Percentiles rank a stretch among this genome's conserved stretches.
Evolutionary conservation across 805 yeast genomes (phyloP).

Genomic region (Spathaspora arborariae): DNA sequence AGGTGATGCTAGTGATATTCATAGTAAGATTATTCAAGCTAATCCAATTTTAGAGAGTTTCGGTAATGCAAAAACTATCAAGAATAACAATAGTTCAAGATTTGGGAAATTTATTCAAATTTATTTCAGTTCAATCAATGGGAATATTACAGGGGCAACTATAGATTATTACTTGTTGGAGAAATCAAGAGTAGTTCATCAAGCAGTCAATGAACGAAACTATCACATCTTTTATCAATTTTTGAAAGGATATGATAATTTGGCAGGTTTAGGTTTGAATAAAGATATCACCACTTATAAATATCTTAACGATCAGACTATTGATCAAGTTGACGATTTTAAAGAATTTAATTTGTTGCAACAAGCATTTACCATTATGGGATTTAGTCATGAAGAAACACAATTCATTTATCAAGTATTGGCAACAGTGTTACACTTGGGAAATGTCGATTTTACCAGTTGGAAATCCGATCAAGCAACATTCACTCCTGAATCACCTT

Average conservation of each 20-base stretch:
- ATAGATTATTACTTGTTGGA: conserved; percentile 94
- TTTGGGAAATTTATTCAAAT: conserved; percentile 95
- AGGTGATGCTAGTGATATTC: conserved; percentile 44
- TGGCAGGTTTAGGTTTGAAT: conserved; percentile 44
- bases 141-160: conserved; percentile 79
- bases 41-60: conserved; percentile 94
- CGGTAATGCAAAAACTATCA: conserved; percentile 94
- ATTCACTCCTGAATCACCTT: conserved; percentile 47
- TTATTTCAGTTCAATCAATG: conserved; percentile 54
- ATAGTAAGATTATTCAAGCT: conserved; percentile 83
- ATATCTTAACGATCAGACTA: conserved; percentile 40
- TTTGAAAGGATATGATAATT: conserved; percentile 58
- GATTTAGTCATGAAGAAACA: conserved; percentile 54
- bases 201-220: conserved; percentile 74
- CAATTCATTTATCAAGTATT: conserved; percentile 59
- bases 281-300: conserved; percentile 40
- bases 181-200: conserved; percentile 85
- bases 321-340: conserved; percentile 56
- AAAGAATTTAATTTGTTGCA: conserved; percentile 61
- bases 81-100: conserved; percentile 91
- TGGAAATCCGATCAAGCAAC: conserved; percentile 74
- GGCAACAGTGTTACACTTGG: conserved; percentile 78
- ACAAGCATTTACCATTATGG: conserved; percentile 70
- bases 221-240: conserved; percentile 93
- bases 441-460: conserved; percentile 73